Base-by-base conservation (phyloP, 257 asterid species). In the Vinca minor region DNA sequence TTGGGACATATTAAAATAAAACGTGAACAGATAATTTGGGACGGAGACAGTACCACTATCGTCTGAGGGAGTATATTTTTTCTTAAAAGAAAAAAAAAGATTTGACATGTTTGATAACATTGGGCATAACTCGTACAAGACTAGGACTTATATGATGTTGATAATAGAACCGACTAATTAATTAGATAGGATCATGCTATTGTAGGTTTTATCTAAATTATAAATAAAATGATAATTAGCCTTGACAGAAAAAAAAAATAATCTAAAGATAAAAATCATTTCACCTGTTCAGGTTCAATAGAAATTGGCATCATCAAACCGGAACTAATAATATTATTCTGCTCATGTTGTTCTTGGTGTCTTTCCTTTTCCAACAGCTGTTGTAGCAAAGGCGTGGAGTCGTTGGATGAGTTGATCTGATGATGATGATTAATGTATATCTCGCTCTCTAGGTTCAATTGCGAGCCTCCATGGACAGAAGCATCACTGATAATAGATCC, bases 301-400 rank as follows among this genome's bases (percentile, higher is more conserved):
- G 79, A 71, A 59, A 70, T 57, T 21, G 91, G 95, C 59, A 80
- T 74, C 81, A 74, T 74, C 78, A 87, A 69, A 61, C 63, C 53
- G 65, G 77, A 77, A 61, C 73, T 79, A 50, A 76, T 67, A 21
- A 65, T 75, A 87, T 17, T 68, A 29, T 42, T 67, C 46, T 42
- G 74, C 18, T 66, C 71, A 18, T 76, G 79, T 59, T 79, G 69
- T 41, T 88, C 96, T 11, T 76, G 84, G 36, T 76, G 81, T 68
- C 93, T 72, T 58, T 88, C 96, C 45, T 76, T 81, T 59, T 80
- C 84, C 73, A 83, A 50, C 41, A n/a, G n/a, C n/a, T 89, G 93
- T 34, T 86, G 85, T 3, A 91, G 73, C 61, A 86, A 48, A 7
- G 90, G 86, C 10, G 75, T 76, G 8, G 83, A 36, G 17, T 34